phyloP scores from a whole-genome alignment of 2,329 filamentous ascomycete genomes.

The Sporothrix sp. region DNA sequence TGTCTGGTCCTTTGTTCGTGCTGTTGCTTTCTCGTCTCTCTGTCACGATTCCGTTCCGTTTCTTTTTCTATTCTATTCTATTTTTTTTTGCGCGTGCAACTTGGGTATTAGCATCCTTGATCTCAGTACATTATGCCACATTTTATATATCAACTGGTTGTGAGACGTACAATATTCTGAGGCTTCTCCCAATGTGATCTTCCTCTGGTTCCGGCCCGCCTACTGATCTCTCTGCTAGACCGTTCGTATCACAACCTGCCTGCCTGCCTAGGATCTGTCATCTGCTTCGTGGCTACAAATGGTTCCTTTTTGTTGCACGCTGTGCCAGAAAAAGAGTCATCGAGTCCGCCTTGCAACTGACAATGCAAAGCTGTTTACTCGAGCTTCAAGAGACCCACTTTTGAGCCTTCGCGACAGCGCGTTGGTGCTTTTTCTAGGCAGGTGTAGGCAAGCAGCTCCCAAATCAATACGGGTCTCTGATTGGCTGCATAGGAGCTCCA shows the following conservation, averaged over 20 bases:
- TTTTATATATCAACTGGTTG: not conserved
- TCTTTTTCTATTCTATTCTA: not conserved
- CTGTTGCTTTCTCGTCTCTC: not conserved
- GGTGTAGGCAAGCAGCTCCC: conserved; percentile 3
- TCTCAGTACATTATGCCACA: conserved; percentile 6
- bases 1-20: no score
- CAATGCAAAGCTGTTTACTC: no score
- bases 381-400: not conserved
- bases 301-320: not conserved
- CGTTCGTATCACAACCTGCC: not conserved
- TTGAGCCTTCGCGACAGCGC: not conserved
- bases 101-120: conserved; percentile 12
- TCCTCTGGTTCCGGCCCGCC: not conserved
- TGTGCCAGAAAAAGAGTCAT: not conserved
- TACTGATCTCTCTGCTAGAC: not conserved
- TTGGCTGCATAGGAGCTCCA: not conserved
- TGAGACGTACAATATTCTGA: not conserved
- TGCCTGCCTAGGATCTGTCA: not conserved
- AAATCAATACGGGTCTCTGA: not conserved
- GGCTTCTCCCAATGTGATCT: no score
- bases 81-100: not conserved
- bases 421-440: not conserved
- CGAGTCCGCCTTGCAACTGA: not conserved
- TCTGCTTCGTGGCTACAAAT: no score
- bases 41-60: not conserved